A percentile compares a stretch with the other conserved stretches of the same genome.
phyloP scores from a whole-genome alignment of 768 basidiomycete species.

The Boletus pseudo-olivaceus region DNA sequence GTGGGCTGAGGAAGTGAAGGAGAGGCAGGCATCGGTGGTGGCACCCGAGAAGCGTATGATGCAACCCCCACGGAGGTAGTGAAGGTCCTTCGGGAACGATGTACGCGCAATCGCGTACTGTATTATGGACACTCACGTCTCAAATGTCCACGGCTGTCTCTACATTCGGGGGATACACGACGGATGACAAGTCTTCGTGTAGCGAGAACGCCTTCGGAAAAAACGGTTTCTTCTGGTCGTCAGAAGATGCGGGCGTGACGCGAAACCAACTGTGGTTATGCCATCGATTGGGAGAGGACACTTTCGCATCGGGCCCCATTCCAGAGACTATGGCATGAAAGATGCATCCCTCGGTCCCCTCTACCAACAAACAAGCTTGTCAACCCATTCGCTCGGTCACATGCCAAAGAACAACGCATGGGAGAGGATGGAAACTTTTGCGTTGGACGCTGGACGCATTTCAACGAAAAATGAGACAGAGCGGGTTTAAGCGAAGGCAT shows the following conservation, averaged over 20 bases:
- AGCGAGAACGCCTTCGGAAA: not conserved
- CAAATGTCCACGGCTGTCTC: not conserved
- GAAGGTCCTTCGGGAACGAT: not conserved
- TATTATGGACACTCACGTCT: not conserved
- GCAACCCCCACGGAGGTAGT: not conserved
- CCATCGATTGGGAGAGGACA: not conserved
- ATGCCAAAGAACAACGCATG: too few species aligned
- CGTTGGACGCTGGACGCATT: too few species aligned
- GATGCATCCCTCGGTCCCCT: not conserved
- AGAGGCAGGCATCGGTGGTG: too few species aligned
- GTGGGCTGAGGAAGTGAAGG: too few species aligned
- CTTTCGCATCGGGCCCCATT: not conserved
- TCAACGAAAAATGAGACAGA: not conserved
- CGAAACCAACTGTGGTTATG: not conserved
- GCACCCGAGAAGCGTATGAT: not conserved
- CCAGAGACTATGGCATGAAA: not conserved
- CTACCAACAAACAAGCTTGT: too few species aligned
- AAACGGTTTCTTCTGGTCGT: not conserved
- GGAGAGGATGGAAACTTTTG: too few species aligned
- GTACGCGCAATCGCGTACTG: not conserved
- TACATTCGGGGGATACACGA: not conserved
- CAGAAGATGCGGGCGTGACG: not conserved
- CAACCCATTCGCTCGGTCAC: too few species aligned
- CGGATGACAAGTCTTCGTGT: not conserved
- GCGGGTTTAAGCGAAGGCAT: too few species aligned